Evolutionary conservation across 345 rosid genomes (phyloP), one percentile per base, ranked within the genome.

Genomic region (Firmiana major): DNA sequence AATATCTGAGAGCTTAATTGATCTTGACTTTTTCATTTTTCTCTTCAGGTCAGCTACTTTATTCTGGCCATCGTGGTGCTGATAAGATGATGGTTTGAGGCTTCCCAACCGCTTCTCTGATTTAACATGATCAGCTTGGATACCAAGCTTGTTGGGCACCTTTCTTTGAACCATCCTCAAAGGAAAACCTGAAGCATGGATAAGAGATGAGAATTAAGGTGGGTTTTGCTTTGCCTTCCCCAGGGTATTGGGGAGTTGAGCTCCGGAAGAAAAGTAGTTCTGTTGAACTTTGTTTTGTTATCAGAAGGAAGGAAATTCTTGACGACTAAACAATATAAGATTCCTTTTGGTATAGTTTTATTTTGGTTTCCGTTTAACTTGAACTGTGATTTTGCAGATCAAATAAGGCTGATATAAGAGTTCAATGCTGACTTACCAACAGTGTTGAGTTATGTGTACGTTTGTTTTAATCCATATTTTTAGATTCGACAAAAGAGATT

Each of bases 151-250:
- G 73, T 51, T 75, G 81, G 75, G 75, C 62, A 81, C 79, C 90
- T 89, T 92, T 79, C 88, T 90, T 63, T 90, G 98, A 22, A 94
- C 98, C 98, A 94, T 94, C 82, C 84, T 85, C 83, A 78, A 79
- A 75, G 84, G 73, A 79, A 83, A 85, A 67, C 77, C 68, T 26
- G 54, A 75, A 75, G 31, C 80, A 78, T 67, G 80, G 65, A 62
- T 40, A 63, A 74, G 16, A 28, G 59, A 58, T 38, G 7, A n/a
- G 48, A 59, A 28, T 12, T 31, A 48, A 75, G 64, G 71, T 74
- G 54, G 77, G 84, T 64, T 79, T 58, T 24, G 57, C 51, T 36
- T 36, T 58, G 77, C 40, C 48, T 65, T 57, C 59, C 34, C 34
- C 34, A 1, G 31, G 64, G 71, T 57, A 77, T 64, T 49, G 21